phyloP scores from a whole-genome alignment of 169 alveolate genomes.

The Eimeria sp. region DNA sequence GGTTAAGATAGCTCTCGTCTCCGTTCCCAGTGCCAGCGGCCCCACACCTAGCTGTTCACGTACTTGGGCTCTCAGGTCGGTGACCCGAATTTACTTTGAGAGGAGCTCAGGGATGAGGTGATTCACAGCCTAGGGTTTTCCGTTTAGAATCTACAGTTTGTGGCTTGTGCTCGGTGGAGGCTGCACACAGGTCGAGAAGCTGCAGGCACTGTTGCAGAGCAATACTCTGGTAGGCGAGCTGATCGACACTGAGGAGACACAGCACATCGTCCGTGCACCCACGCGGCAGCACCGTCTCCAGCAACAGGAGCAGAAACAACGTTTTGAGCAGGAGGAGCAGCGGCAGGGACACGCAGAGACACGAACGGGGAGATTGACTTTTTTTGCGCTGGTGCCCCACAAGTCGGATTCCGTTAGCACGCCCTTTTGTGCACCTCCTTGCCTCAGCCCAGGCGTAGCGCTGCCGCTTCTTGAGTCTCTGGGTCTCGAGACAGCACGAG shows the following conservation, averaged over 20 bases:
- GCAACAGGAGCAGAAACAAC: background rate
- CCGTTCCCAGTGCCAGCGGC: background rate
- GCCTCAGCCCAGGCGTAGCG: conserved; percentile 70
- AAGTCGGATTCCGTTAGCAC: background rate
- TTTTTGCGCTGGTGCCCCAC: conserved; percentile 60
- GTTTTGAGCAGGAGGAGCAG: background rate
- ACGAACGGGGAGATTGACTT: background rate
- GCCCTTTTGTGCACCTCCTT: conserved; percentile 44
- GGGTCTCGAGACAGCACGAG: conserved; percentile 69
- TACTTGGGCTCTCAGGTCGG: background rate
- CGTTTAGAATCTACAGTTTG: background rate
- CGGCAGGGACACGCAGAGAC: background rate
- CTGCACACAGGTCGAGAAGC: conserved; percentile 47
- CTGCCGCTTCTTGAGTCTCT: conserved; percentile 57
- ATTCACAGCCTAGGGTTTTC: background rate
- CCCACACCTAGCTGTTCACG: background rate
- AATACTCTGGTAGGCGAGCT: conserved; percentile 82
- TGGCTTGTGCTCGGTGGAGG: conserved; percentile 4
- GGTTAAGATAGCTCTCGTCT: background rate
- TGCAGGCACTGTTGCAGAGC: conserved; percentile 63
- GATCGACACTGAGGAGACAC: conserved; percentile 67
- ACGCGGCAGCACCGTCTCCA: background rate
- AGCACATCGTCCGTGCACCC: conserved; percentile 59
- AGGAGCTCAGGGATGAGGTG: background rate
- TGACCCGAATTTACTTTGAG: no score